Base-by-base conservation (phyloP, 495 filamentous ascomycete genomes). In the Tuber indicum region DNA sequence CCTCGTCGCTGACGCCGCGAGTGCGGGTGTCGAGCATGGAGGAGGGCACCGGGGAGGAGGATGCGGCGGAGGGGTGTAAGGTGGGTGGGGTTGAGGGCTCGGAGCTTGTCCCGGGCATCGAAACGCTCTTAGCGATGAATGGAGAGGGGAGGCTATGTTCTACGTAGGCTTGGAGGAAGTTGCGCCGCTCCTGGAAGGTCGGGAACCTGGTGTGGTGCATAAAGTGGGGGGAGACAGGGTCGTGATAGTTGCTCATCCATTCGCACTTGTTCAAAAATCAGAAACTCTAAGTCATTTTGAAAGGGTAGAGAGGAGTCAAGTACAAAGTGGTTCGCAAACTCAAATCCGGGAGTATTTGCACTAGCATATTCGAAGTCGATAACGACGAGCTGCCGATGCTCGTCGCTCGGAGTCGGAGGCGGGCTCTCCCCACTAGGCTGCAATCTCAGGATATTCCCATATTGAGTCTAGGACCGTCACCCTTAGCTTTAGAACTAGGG, bases 361-460 rank as follows among this genome's bases (percentile, higher is more conserved):
- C 91, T 94, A 2, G 96, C 93, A 83, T 99, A 99, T 84, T 99
- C 96, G 81, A 99, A 99, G 85, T 99, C 96, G 81, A 99, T 99
- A 74, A 99, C 96, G 3, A 97, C 87, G 7, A 99, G 89, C 82
- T 95, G 94, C 84, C 94, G 97, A 85, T 99, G 96, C 79, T 94
- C 90, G 82, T 97, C 97, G 58, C 91, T 89, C 0, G 96, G 96
- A 46, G 92, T 88, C 12, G 98, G 90, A 36, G 98, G 88, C 2
- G 96, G 96, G 0, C 94, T 98, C 79, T 96, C 89, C 69, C 91
- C 91, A 72, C 89, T 88, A 7, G 96, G 94, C 71, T 91, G 88
- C 80, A 98, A 87, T n/a, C 96, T 92, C 43, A 99, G 90, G 72
- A 99, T 93, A 82, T 99, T 99, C 74, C 96, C 96, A 83, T 98